Evolutionary conservation across 78 protist genomes (phyloP), one percentile per base, ranked within the genome.

Genomic region (Dictyostelium intermedium): DNA sequence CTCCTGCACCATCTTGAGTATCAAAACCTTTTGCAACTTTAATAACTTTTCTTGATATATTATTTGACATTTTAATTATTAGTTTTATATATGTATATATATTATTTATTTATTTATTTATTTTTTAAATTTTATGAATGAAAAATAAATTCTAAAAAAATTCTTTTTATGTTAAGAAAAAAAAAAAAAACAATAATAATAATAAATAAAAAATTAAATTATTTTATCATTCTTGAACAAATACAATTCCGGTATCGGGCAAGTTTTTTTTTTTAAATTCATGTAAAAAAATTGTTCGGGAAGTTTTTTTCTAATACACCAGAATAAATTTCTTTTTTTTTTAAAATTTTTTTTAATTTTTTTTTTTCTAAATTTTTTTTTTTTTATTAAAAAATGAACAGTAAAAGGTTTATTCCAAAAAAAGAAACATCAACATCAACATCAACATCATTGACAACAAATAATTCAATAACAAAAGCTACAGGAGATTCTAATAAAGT

Each of bases 1-100:
- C 91, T 25, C 91, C 91, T 45, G 91, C 91, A n/a, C 91, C 91
- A 85, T 85, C 91, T 13, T 39, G 18, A 37, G 83, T 74, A 20
- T 50, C 70, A 6, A 16, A 41, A 20, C 91, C 91, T 32, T 53
- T 27, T 2, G 73, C 41, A 35, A 85, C 60, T 73, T 63, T 30
- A n/a, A 27, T 11, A 13, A 85, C 91, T 37, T 23, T 41, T 83
- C 89, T 83, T 27, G 74, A 66, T 14, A 56, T 20, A 56, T 56
- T 56, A 56, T 56, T 56, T 56, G 66, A 20, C 66, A 56, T 56
- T 56, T 20, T 56, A 14, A 16, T 56, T 56, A 20, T 56, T 20
- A 3, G 3, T 56, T 14, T 20, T 9, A 8, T 45, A 9, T 14
- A 16, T 50, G 5, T 18, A 18, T 56, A 20, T 14, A 20, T 56